Conservation (phyloP, 192 early-diverging fungal species). For the Geosiphon pyriformis region DNA sequence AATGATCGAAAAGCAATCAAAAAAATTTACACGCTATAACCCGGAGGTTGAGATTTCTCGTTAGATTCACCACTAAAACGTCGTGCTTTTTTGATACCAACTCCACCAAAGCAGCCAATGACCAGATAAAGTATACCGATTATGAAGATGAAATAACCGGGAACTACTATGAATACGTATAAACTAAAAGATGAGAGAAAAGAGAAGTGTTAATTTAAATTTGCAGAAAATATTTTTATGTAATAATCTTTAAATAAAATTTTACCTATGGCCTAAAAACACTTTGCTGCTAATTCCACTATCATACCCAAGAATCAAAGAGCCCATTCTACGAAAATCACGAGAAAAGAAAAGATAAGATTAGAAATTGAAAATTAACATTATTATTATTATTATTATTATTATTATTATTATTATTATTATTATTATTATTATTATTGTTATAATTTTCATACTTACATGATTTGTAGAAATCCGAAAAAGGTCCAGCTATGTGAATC, state of each 20-base stretch:
- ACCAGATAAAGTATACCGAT: slow-evolving; percentile 21
- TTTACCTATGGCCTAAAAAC: slow-evolving; percentile 18
- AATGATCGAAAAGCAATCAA: too few relatives aligned
- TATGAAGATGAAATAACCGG: slow-evolving; percentile 21
- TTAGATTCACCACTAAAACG: too few relatives aligned
- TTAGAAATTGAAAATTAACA: background rate
- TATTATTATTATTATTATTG: too few relatives aligned
- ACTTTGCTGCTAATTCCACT: slow-evolving; percentile 11
- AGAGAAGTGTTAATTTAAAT: background rate
- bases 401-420: too few relatives aligned
- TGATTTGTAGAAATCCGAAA: slow-evolving; percentile 19
- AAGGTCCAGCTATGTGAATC: slow-evolving; percentile 21
- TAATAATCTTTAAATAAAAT: background rate
- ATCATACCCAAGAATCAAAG: slow-evolving; percentile 23
- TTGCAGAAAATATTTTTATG: background rate
- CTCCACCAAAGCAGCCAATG: slow-evolving; percentile 7
- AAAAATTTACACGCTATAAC: too few relatives aligned
- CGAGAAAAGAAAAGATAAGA: background rate
- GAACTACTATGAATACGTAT: slow-evolving; percentile 16
- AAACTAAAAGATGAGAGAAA: slow-evolving; percentile 8
- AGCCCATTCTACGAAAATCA: slow-evolving; percentile 3
- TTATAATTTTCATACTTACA: background rate
- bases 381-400: too few relatives aligned
- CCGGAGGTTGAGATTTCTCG: too few relatives aligned
- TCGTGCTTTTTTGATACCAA: background rate